Conservation (phyloP, 176 grass and related monocot genomes). For the Cymbopogon citratus region DNA sequence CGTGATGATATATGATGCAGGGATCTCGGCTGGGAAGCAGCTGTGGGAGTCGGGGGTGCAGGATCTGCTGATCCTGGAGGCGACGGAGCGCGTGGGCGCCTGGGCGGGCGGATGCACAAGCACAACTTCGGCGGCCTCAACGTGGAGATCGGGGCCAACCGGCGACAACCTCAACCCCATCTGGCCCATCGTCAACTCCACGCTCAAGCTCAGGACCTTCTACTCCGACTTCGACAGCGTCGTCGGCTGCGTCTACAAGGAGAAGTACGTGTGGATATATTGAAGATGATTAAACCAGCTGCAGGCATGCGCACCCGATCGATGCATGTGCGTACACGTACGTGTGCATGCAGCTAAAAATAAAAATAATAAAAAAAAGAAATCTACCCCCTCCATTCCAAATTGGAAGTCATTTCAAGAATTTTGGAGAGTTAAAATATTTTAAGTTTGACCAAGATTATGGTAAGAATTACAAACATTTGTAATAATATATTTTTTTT, state of each 20-base stretch:
- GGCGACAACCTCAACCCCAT: not conserved
- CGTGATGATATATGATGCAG: too few relatives aligned
- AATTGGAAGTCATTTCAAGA: too few relatives aligned
- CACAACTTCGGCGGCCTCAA: conserved; percentile 51
- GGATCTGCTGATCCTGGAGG: conserved; percentile 55
- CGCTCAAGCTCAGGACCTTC: conserved; percentile 6
- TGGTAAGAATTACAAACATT: too few relatives aligned
- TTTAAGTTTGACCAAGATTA: too few relatives aligned
- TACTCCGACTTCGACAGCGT: not conserved
- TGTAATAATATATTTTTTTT: too few relatives aligned
- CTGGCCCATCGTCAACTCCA: not conserved
- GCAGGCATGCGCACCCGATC: too few relatives aligned
- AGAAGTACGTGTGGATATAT: not conserved
- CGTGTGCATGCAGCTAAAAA: too few relatives aligned
- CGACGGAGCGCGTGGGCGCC: conserved; percentile 46
- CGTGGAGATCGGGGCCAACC: conserved; percentile 55
- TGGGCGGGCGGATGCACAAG: conserved; percentile 67
- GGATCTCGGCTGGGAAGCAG: not conserved
- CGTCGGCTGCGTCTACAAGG: not conserved
- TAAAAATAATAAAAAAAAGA: too few relatives aligned
- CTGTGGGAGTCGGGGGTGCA: not conserved
- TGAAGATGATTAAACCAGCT: too few relatives aligned
- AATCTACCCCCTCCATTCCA: too few relatives aligned
- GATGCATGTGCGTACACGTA: too few relatives aligned
- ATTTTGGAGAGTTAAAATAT: too few relatives aligned